Base-by-base conservation (phyloP, 2,329 filamentous ascomycete genomes). In the Aureobasidium sp. region DNA sequence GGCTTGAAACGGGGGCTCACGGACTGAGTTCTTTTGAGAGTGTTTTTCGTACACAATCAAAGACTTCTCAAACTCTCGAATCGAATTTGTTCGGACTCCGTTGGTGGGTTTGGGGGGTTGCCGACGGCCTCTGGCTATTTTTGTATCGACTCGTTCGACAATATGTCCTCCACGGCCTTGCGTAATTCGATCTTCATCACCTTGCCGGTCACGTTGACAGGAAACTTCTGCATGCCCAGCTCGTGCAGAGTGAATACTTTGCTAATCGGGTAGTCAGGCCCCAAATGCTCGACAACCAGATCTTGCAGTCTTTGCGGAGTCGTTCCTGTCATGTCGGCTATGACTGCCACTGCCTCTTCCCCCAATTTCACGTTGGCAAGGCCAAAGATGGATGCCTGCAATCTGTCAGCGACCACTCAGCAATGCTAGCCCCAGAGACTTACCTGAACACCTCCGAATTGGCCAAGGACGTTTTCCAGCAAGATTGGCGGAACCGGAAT, bases 121-220 rank as follows among this genome's bases (percentile, higher is more conserved):
- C 27, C 27, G 27, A 29, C 27, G 27, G 27, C 27, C 27, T 29
- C 27, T 29, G 31, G 45, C 14, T 33, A 22, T 27, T 17, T 49
- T 50, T 15, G 11, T 3, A 14, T 3, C 15, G 33, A 53, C 12
- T 17, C 48, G 2, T 15, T 40, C 15, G 52, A 31, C 37, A 44
- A 22, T 14, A 42, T 5, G 9, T 33, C 9, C 19, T 58, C 54
- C 1, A 58, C 54, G 19, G 42, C 54, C 24, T 37, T 48, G 29
- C 54, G 40, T 42, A 58, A 37, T 31, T 47, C 54, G 37, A 58
- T 58, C 42, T 58, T 58, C 54, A 58, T 58, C 11, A 58, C 42
- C 31, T 58, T 58, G 12, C 54, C 54, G 2, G 54, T 47, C 29
- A 58, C 54, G 6, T 58, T 58, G 29, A 58, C 19, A 12, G 54